Conservation (phyloP, 441 rosid genomes). For the Flueggea neowawraea region DNA sequence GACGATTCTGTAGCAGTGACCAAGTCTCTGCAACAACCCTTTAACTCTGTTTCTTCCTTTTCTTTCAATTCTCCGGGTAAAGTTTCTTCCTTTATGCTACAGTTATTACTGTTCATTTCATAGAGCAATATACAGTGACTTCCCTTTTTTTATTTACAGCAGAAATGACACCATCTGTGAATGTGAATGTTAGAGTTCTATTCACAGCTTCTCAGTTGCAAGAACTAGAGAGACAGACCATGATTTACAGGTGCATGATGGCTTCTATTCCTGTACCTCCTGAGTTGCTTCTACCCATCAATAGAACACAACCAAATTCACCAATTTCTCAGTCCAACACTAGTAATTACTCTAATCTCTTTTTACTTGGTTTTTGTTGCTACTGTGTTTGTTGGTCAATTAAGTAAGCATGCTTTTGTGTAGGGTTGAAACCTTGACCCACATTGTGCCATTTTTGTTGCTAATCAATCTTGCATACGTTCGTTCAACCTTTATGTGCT, state of each 20-base stretch:
- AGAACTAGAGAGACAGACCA: slow-evolving; percentile 56
- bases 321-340: slow-evolving; percentile 23
- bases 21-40: slow-evolving; percentile 2
- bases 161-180: slow-evolving; percentile 35
- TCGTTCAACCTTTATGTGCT: too few species aligned
- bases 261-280: slow-evolving; percentile 56
- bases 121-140: too few species aligned
- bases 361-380: background rate
- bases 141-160: slow-evolving; percentile 10
- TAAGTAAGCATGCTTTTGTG: background rate
- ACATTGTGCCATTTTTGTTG: too few species aligned
- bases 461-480: too few species aligned
- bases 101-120: background rate
- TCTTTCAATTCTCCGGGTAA: slow-evolving; percentile 17
- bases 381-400: background rate
- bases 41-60: slow-evolving; percentile 3
- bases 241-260: slow-evolving; percentile 51
- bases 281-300: slow-evolving; percentile 43
- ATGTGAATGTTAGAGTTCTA: slow-evolving; percentile 19
- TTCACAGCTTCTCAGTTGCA: slow-evolving; percentile 58
- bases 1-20: slow-evolving; percentile 1
- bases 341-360: slow-evolving; percentile 9
- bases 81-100: slow-evolving; percentile 8
- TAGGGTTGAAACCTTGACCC: too few species aligned
- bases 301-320: slow-evolving; percentile 20